Evolutionary conservation across 306 rosid genomes (phyloP), one percentile per base, ranked within the genome.

Genomic region (Fragaria ananassa): DNA sequence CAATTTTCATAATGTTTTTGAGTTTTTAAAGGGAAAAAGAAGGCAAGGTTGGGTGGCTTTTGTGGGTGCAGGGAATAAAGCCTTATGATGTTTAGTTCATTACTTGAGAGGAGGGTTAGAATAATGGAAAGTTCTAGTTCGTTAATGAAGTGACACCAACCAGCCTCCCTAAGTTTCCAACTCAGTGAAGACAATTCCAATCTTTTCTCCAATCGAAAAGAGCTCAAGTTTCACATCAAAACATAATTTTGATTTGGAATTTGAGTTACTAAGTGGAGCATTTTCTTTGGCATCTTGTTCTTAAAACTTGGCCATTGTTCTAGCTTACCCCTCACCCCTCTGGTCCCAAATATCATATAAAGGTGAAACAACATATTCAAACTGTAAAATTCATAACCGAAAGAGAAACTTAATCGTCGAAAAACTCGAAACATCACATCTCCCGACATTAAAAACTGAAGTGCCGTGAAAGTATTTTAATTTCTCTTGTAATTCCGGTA

Each of bases 211-310:
- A 35, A 19, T 61, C 56, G 41, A 54, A 82, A 82, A 53, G 18
- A 44, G 1, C 27, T 68, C 13, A 18, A 35, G 78, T 68, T 66
- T 67, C 49, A 75, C 82, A 49, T 49, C 72, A 41, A 31, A 17
- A 45, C 17, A n/a, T 51, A 2, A 45, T 19, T 27, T 15, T n/a
- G 17, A 64, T 64, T 35, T 35, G 23, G 69, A 64, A 78, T 34
- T 69, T 68, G 45, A 11, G 47, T 68, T 18, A 39, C 14, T 17
- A 21, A 70, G 78, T 77, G 72, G 72, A 84, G 65, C 71, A 58
- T 71, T 68, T 63, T 66, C 25, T 74, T 34, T 25, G 58, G 68
- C 77, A 76, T 78, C 80, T 57, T 51, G 73, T 80, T 80, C 76
- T 70, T 75, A 15, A 71, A 39, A 41, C 44, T 29, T 60, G 57